A percentile compares a stretch with the other conserved stretches of the same genome.
Evolutionary conservation across 2,329 filamentous ascomycete species (phyloP).

Genomic region (Zymoseptoria pseudotritici): DNA sequence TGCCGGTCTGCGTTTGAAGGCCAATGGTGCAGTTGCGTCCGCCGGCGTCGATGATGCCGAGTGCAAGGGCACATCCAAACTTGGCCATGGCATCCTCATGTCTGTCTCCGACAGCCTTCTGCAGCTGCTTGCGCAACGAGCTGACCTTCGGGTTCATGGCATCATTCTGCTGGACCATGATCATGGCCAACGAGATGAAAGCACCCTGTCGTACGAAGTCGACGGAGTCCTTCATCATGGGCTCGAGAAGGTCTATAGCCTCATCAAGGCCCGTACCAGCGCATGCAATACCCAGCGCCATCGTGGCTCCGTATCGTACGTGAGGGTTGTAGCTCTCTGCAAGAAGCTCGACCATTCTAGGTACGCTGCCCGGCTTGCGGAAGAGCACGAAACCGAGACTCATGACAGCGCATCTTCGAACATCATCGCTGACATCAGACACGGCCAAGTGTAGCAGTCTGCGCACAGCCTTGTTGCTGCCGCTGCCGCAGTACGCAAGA

Average conservation of each 20-base stretch:
- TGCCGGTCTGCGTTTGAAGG: slow-evolving; percentile 93
- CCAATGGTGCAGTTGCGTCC: slow-evolving; percentile 98
- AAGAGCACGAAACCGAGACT: slow-evolving; percentile 97
- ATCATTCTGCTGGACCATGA: slow-evolving; percentile 98
- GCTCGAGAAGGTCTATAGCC: slow-evolving; percentile 91
- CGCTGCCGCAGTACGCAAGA: slow-evolving; percentile 91
- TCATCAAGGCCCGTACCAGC: slow-evolving; percentile 93
- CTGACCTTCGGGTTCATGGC: slow-evolving; percentile 96
- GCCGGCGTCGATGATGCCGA: slow-evolving; percentile 96
- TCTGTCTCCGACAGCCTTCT: slow-evolving; percentile 87
- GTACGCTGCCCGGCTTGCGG: slow-evolving; percentile 92
- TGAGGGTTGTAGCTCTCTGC: slow-evolving; percentile 99
- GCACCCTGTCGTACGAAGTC: slow-evolving; percentile 98
- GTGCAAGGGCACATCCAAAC: slow-evolving; percentile 85
- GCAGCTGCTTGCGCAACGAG: slow-evolving; percentile 81
- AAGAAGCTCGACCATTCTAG: slow-evolving; percentile 95
- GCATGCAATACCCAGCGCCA: slow-evolving; percentile 97
- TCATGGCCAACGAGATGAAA: slow-evolving; percentile 90
- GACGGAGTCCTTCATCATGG: slow-evolving; percentile 98
- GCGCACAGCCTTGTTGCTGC: slow-evolving; percentile 97
- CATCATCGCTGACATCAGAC: slow-evolving; percentile 96
- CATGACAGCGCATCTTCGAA: slow-evolving; percentile 92
- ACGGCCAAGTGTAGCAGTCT: slow-evolving; percentile 93
- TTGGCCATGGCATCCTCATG: slow-evolving; percentile 99
- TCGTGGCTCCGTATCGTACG: slow-evolving; percentile 93